phyloP scores from a whole-genome alignment of 1,284 basidiomycete species.

The Irpex sp. region DNA sequence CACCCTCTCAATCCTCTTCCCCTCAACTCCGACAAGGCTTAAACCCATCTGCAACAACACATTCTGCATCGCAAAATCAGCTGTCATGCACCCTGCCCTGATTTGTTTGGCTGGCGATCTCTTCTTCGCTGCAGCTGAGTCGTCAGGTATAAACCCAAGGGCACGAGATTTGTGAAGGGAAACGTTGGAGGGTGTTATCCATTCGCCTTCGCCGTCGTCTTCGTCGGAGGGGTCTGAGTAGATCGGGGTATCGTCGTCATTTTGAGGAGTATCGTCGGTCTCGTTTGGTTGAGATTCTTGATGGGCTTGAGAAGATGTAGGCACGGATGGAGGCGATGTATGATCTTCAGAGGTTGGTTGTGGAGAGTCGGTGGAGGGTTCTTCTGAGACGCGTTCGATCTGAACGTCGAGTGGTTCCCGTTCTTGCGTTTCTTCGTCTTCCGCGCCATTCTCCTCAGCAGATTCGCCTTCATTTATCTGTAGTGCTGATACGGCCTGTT shows the following conservation, averaged over 20 bases:
- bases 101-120: slow-evolving; percentile 39
- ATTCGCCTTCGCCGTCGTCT: slow-evolving; percentile 87
- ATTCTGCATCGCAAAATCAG: slow-evolving; percentile 99
- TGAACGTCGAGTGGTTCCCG: slow-evolving; percentile 44
- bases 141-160: slow-evolving; percentile 66
- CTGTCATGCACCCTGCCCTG: slow-evolving; percentile 88
- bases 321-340: background rate
- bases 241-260: slow-evolving; percentile 26
- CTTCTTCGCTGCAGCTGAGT: slow-evolving; percentile 27
- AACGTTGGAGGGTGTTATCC: slow-evolving; percentile 95
- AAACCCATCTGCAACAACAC: slow-evolving; percentile 94
- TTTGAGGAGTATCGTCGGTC: background rate
- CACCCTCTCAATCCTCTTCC: slow-evolving; percentile 85
- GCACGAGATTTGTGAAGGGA: slow-evolving; percentile 84
- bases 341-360: slow-evolving; percentile 1
- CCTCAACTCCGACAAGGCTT: slow-evolving; percentile 87
- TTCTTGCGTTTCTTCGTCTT: slow-evolving; percentile 13
- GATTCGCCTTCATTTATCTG: slow-evolving; percentile 12
- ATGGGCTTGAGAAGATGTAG: slow-evolving; percentile 5
- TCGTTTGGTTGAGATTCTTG: background rate
- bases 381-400: slow-evolving; percentile 33
- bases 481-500: background rate
- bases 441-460: background rate
- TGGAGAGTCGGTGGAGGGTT: slow-evolving; percentile 10
- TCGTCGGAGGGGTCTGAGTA: slow-evolving; percentile 72